Percentiles rank a stretch among this genome's conserved stretches.
phyloP scores from a whole-genome alignment of 2,329 filamentous ascomycete species.

The Penicillium sp. region DNA sequence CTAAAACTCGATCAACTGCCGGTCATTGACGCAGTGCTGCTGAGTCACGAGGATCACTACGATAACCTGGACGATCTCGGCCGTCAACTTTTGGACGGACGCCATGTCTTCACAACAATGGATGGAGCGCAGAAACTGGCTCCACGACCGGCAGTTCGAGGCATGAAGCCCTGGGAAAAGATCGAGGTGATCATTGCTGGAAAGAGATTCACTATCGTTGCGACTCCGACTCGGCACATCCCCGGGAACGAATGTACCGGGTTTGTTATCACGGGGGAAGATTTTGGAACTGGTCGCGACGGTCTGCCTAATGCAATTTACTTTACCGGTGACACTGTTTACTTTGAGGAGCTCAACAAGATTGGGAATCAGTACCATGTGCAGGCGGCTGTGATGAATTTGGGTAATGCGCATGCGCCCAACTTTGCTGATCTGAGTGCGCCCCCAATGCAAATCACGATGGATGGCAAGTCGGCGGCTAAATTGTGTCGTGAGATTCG shows the following conservation, averaged over 20 bases:
- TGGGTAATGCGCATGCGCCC: constrained; percentile 25
- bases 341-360: constrained; percentile 36
- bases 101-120: constrained; percentile 42
- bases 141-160: constrained; percentile 39
- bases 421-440: not conserved
- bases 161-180: constrained; percentile 39
- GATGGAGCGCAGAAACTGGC: constrained; percentile 43
- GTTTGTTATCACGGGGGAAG: constrained; percentile 36
- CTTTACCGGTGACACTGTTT: constrained; percentile 48
- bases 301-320: constrained; percentile 44
- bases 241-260: constrained; percentile 44
- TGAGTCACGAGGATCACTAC: constrained; percentile 48
- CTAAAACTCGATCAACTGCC: constrained; percentile 38
- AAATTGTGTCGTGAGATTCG: constrained; percentile 36
- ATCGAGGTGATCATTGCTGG: constrained; percentile 24
- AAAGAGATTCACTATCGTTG: constrained; percentile 36
- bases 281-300: constrained; percentile 34
- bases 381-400: constrained; percentile 37
- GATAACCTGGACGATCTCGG: constrained; percentile 47
- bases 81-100: constrained; percentile 43
- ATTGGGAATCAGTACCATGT: constrained; percentile 37
- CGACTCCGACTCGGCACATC: constrained; percentile 41
- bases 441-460: constrained; percentile 36
- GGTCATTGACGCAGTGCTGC: constrained; percentile 44
- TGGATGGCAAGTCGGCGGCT: constrained; percentile 41